A percentile compares a stretch with the other conserved stretches of the same genome.
Evolutionary conservation across 169 alveolate genomes (phyloP).

Genomic region (Plasmodium blacklocki): DNA sequence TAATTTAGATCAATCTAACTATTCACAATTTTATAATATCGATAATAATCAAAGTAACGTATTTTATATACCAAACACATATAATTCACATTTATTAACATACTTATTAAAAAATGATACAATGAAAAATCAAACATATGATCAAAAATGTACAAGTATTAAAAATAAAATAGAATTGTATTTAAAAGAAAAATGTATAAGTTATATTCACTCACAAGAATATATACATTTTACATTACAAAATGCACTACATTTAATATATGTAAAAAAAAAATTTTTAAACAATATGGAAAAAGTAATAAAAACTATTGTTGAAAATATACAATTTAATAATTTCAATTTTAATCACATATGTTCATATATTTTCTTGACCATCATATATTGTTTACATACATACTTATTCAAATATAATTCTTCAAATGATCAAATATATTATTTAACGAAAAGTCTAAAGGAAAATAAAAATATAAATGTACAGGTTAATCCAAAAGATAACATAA

Average conservation of each 20-base stretch:
- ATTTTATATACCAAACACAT: too few species aligned
- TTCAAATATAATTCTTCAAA: conserved; percentile 56
- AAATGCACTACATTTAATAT: conserved; percentile 50
- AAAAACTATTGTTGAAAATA: conserved; percentile 68
- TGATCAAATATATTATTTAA: conserved; percentile 22
- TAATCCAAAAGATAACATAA: background rate
- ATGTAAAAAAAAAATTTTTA: conserved; percentile 43
- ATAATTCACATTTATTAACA: background rate
- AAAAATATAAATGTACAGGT: background rate
- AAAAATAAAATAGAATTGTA: conserved; percentile 43
- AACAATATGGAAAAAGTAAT: conserved; percentile 70
- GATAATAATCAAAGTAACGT: background rate
- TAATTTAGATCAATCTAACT: conserved; percentile 1
- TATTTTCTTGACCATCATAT: conserved; percentile 49
- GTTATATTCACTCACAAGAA: conserved; percentile 22
- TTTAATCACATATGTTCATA: conserved; percentile 34
- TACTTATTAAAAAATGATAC: conserved; percentile 15
- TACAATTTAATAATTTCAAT: conserved; percentile 38
- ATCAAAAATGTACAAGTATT: conserved; percentile 32
- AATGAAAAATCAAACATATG: conserved; percentile 18
- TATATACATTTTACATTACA: conserved; percentile 19
- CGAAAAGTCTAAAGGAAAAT: background rate
- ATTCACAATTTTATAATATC: conserved; percentile 35
- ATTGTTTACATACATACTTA: conserved; percentile 47
- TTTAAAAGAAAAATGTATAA: conserved; percentile 14